Evolutionary conservation across 148 eudicot genomes (phyloP), one percentile per base, ranked within the genome.

Genomic region (Fallopia convolvulus): DNA sequence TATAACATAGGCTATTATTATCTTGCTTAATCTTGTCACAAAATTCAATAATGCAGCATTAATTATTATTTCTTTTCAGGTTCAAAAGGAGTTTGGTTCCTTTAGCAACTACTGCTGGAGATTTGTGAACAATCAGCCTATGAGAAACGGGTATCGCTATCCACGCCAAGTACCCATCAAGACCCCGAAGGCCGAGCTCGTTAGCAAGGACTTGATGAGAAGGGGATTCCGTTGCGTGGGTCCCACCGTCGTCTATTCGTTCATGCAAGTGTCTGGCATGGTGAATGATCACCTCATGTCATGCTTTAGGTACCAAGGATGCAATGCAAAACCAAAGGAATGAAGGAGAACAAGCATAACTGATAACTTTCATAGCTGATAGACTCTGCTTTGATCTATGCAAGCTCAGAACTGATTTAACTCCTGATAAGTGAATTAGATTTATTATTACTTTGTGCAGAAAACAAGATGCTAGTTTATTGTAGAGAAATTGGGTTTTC

Each of bases 151-250:
- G 33, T 85, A 81, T 74, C 88, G 87, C 12, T 85, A 91, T 33
- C 82, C 83, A 33, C 91, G 93, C 8, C 90, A 88, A 80, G 85
- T 91, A 56, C 96, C 96, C 3, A 83, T 77, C 8, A 89, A 86
- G 83, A 83, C 90, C 30, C 90, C 96, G 30, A 91, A 88, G 83
- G 81, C 96, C 21, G 93, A 91, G 74, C 71, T 77, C 49, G 75
- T 91, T 18, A 88, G 93, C 91, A 88, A 86, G 80, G 89, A 91
- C 82, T 50, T 91, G 78, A 84, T 89, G 84, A 80, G 71, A 70
- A 85, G 96, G 79, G 96, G 96, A 18, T 91, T 89, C 56, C 83
- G 90, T 17, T 91, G 90, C 32, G 90, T 89, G 8, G 96, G 96
- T 3, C 91, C 96, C n/a, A 89, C 85, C 26, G 87, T 91, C n/a